Evolutionary conservation across 164 flowering plant species (phyloP), one percentile per base, ranked within the genome.

Genomic region (Houttuynia cordata): DNA sequence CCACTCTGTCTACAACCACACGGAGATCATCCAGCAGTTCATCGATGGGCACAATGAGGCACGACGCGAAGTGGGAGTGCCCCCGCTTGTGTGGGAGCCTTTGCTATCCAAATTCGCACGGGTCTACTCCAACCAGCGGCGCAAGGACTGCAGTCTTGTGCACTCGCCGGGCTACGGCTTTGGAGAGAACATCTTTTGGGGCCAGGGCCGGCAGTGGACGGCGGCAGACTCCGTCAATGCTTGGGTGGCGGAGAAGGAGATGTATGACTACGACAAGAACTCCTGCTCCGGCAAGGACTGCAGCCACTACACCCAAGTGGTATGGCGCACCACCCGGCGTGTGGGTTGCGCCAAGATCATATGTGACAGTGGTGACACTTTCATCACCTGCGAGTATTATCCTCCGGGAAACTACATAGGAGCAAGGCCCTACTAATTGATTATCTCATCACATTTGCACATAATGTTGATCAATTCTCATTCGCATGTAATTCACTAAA

Each of bases 151-250:
- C 77, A 9, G 52, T 22, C 57, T 75, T 64, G 12, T 53, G 17
- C 86, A 82, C 62, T 76, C 82, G 1, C 17, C 0, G 70, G 71
- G 3, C 64, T 40, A n/a, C n/a, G n/a, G n/a, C 0, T 77, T 70
- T 62, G 87, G 87, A 0, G 87, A 82, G 78, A 82, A 80, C 71
- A 30, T 30, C 37, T 30, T 30, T 6, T 30, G 37, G 37, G 37
- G 37, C 37, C 6, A 30, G 4, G 37, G 37, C 37, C 37, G 6
- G 37, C 4, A 30, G 37, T 30, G 2, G 4, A 30, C 37, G 37
- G 37, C 37, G 6, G 37, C 37, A 6, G 37, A 30, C 37, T 2
- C 37, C 37, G 37, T 30, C 37, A 30, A 30, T 6, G 37, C 37
- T 2, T 30, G 37, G 37, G 37, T 30, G 4, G 37, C 37, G 4